These are phyloP conservation scores for Flueggea neowawraea DNA, from an alignment of 441 rosid species.

Conservation along the genomic window DNA sequence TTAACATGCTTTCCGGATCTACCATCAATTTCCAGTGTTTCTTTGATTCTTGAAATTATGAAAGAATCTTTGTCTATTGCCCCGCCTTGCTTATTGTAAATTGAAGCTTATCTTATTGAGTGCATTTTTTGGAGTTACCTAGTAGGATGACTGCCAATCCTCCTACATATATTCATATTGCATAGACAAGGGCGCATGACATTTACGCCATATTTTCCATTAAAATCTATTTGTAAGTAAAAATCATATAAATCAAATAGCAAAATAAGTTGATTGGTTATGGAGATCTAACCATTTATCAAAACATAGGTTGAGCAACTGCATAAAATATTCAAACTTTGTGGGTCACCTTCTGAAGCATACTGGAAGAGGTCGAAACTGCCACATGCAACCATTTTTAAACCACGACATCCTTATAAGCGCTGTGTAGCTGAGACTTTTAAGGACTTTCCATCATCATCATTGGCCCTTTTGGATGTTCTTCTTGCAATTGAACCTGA, in stretches of 20 bases:
- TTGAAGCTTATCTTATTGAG: too few relatives aligned
- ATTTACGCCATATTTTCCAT: too few relatives aligned
- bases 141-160: too few relatives aligned
- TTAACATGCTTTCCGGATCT: too few relatives aligned
- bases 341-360: slow-evolving; percentile 94
- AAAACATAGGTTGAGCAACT: slow-evolving; percentile 71
- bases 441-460: slow-evolving; percentile 68
- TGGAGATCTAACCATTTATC: background rate
- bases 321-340: slow-evolving; percentile 92
- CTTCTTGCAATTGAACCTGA: slow-evolving; percentile 82
- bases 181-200: too few relatives aligned
- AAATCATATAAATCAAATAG: background rate
- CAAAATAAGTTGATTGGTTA: background rate
- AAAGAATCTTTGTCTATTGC: too few relatives aligned
- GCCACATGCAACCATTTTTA: slow-evolving; percentile 82
- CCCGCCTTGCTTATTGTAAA: too few relatives aligned
- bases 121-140: too few relatives aligned
- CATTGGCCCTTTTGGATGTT: slow-evolving; percentile 62
- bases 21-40: too few relatives aligned
- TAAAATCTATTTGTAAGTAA: too few relatives aligned
- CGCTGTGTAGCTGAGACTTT: slow-evolving; percentile 69
- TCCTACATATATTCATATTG: too few relatives aligned
- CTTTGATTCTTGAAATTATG: too few relatives aligned
- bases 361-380: slow-evolving; percentile 86
- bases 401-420: slow-evolving; percentile 86